Evolutionary conservation across 2,329 filamentous ascomycete species (phyloP).

Genomic region (Alternaria brassicae): DNA sequence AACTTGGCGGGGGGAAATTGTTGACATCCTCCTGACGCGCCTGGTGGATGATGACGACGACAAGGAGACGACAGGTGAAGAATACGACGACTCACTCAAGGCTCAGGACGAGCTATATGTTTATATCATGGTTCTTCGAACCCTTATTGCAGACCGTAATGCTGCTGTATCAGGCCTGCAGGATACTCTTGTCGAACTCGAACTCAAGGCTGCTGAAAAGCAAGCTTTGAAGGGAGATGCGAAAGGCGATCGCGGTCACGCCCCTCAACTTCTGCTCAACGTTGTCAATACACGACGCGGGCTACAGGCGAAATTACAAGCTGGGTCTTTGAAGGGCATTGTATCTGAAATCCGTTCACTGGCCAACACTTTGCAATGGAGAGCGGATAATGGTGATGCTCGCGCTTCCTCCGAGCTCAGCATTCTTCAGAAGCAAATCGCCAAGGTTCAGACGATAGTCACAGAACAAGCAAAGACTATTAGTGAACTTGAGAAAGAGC

Average conservation of each 20-base stretch:
- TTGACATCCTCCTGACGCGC: conserved; percentile 73
- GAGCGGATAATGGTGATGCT: conserved; percentile 60
- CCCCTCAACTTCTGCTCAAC: conserved; percentile 69
- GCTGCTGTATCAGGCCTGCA: conserved; percentile 76
- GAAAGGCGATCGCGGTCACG: conserved; percentile 65
- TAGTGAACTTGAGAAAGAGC: conserved; percentile 68
- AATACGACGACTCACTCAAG: conserved; percentile 86
- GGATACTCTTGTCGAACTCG: conserved; percentile 77
- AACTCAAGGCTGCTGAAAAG: conserved; percentile 68
- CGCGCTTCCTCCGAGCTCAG: conserved; percentile 68
- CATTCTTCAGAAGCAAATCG: conserved; percentile 70
- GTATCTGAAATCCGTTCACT: conserved; percentile 74
- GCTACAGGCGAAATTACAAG: conserved; percentile 58
- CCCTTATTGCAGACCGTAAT: conserved; percentile 78
- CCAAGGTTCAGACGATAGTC: conserved; percentile 62
- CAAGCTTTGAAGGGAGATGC: conserved; percentile 67
- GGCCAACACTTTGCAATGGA: conserved; percentile 64
- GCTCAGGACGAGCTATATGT: conserved; percentile 88
- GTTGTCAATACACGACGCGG: conserved; percentile 59
- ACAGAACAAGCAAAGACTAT: conserved; percentile 61
- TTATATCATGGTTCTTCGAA: conserved; percentile 79
- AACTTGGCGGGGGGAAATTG: conserved; percentile 75
- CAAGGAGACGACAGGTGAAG: conserved; percentile 82
- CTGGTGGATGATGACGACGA: conserved; percentile 80
- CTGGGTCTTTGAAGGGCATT: conserved; percentile 73